A percentile compares a stretch with the other conserved stretches of the same genome.
Conservation (phyloP, 169 alveolate species). For the Cryptosporidium xiaoi region DNA sequence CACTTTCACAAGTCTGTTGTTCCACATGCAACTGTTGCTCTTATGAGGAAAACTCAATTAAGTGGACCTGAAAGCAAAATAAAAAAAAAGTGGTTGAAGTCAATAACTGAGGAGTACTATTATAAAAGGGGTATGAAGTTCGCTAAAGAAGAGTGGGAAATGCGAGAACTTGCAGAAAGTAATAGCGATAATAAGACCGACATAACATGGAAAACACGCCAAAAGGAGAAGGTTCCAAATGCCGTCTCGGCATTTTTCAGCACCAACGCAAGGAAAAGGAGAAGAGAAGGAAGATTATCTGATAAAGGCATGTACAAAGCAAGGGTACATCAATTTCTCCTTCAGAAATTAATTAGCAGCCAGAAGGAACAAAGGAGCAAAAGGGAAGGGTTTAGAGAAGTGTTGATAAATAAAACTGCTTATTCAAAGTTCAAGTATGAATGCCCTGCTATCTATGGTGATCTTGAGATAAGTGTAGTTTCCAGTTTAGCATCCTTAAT, state of each 20-base stretch:
- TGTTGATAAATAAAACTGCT: not conserved
- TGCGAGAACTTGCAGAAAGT: constrained; percentile 4
- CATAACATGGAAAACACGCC: constrained; percentile 12
- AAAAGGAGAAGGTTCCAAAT: constrained; percentile 14
- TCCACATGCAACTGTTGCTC: constrained; percentile 29
- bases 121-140: constrained; percentile 27
- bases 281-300: constrained; percentile 41
- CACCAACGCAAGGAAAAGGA: constrained; percentile 14
- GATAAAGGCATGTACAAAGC: constrained; percentile 59
- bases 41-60: constrained; percentile 2
- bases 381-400: not conserved
- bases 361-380: not conserved
- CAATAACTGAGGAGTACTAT: constrained; percentile 14
- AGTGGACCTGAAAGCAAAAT: constrained; percentile 8
- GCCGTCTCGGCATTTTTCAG: constrained; percentile 29
- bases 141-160: constrained; percentile 55
- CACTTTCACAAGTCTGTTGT: constrained; percentile 42
- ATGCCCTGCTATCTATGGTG: constrained; percentile 10
- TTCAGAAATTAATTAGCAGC: constrained; percentile 12
- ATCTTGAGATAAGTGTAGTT: constrained; percentile 24
- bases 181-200: constrained; percentile 7
- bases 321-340: constrained; percentile 62
- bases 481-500: constrained; percentile 43
- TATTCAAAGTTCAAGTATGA: not conserved
- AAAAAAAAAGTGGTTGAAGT: constrained; percentile 33